Conservation (phyloP, 176 grass and related monocot species). For the Leersia perrieri region DNA sequence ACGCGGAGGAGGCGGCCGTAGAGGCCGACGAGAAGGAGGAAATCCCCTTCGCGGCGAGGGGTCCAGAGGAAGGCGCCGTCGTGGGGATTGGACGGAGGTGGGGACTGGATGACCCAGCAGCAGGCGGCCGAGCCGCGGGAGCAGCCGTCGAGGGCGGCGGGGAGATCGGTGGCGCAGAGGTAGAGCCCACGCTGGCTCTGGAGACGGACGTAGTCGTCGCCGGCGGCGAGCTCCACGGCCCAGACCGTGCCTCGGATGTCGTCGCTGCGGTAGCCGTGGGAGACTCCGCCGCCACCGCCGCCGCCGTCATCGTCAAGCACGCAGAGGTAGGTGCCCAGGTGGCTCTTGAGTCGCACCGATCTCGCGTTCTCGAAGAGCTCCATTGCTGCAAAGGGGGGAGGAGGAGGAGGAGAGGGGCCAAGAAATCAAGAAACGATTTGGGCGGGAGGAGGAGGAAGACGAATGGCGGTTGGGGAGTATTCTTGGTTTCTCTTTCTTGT, state of each 20-base stretch:
- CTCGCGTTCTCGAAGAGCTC: constrained; percentile 36
- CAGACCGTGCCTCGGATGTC: constrained; percentile 43
- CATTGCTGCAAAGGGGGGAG: constrained; percentile 17
- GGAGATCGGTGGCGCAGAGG: constrained; percentile 40
- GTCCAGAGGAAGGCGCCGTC: constrained; percentile 55
- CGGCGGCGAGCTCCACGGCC: constrained; percentile 34
- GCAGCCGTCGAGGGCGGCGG: constrained; percentile 15
- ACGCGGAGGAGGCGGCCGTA: constrained; percentile 46
- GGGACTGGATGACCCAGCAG: constrained; percentile 40
- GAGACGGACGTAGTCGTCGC: constrained; percentile 40
- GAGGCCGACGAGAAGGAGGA: constrained; percentile 34
- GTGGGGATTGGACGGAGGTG: constrained; percentile 32
- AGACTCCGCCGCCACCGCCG: constrained; percentile 26
- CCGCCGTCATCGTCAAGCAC: constrained; percentile 22
- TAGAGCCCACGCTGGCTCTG: constrained; percentile 35
- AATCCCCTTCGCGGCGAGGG: constrained; percentile 13
- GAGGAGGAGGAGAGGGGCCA: neutral
- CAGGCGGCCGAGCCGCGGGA: constrained; percentile 13
- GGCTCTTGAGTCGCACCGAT: constrained; percentile 38
- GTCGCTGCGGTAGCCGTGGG: constrained; percentile 52
- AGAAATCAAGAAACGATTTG: constrained; percentile 39
- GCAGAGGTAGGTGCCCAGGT: constrained; percentile 59
- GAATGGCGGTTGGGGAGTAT: neutral
- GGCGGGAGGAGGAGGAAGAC: constrained; percentile 6
- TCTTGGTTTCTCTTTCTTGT: too few species aligned